phyloP scores from a whole-genome alignment of 176 grass and related monocot genomes.

The Chloris gayana region DNA sequence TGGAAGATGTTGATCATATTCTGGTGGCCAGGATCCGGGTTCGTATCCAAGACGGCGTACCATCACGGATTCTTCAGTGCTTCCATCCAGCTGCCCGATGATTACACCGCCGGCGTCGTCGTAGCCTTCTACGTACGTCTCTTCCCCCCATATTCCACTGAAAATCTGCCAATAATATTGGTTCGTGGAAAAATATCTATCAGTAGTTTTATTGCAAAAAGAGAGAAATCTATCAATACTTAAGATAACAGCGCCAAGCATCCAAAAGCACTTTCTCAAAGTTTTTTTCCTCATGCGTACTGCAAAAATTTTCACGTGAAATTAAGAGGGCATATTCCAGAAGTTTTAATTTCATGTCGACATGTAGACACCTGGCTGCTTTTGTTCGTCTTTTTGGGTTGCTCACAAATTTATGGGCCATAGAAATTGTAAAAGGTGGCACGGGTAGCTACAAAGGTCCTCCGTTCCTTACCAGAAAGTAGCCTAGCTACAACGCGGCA shows the following conservation, averaged over 20 bases:
- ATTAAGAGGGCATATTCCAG: neutral
- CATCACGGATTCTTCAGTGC: slow-evolving; percentile 85
- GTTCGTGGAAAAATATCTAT: neutral
- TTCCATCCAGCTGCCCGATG: slow-evolving; percentile 74
- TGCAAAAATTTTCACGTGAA: neutral
- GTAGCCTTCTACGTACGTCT: slow-evolving; percentile 78
- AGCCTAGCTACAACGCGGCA: neutral
- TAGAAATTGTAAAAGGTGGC: neutral
- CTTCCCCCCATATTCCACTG: neutral
- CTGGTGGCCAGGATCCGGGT: slow-evolving; percentile 61
- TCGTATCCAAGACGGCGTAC: slow-evolving; percentile 71
- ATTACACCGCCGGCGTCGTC: slow-evolving; percentile 78
- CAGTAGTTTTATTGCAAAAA: neutral
- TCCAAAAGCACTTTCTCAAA: neutral
- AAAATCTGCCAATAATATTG: neutral
- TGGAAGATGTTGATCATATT: neutral
- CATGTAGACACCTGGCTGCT: neutral
- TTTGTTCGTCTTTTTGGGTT: neutral
- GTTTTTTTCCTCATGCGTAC: neutral
- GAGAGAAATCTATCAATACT: neutral
- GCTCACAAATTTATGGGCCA: neutral
- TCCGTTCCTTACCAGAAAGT: neutral
- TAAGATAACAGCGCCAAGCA: neutral
- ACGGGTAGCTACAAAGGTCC: neutral
- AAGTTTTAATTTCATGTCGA: neutral